These are phyloP conservation scores for Zarea fungicola DNA, from an alignment of 2,329 filamentous ascomycete species.

Conservation along the genomic window DNA sequence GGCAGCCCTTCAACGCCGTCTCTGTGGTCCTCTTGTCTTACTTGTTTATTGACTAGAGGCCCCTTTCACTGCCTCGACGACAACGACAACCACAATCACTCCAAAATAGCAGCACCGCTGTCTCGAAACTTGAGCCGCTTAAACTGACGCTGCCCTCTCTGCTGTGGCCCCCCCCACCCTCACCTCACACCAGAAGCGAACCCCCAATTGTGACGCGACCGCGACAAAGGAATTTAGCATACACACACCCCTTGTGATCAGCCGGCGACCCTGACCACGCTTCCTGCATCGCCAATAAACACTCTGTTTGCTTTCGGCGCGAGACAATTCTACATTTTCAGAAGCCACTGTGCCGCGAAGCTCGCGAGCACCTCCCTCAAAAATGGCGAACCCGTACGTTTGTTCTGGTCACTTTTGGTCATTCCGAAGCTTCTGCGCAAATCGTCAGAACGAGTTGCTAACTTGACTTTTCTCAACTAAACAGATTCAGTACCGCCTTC, in stretches of 20 bases:
- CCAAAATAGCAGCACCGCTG: too few species aligned
- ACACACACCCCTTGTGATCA: neutral
- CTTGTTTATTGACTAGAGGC: too few species aligned
- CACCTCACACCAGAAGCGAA: neutral
- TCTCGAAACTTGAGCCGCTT: too few species aligned
- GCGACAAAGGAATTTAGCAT: conserved; percentile 5
- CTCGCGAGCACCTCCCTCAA: neutral
- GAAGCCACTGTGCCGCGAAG: neutral
- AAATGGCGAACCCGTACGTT: conserved; percentile 13
- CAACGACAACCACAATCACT: too few species aligned
- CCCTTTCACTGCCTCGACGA: too few species aligned
- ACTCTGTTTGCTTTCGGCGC: neutral
- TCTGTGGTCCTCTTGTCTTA: too few species aligned
- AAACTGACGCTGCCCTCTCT: neutral
- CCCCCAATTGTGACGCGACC: conserved; percentile 12
- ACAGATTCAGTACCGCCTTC: conserved; percentile 65
- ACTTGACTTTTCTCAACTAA: conserved; percentile 14
- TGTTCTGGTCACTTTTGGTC: neutral
- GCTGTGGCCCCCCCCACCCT: neutral
- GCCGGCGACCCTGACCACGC: neutral
- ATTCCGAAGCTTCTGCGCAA: neutral
- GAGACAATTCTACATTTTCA: neutral
- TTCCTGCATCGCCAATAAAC: neutral
- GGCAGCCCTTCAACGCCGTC: too few species aligned
- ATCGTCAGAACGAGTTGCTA: neutral